These are phyloP conservation scores for Stephania japonica DNA, from an alignment of 164 flowering plant species.

Conservation along the genomic window DNA sequence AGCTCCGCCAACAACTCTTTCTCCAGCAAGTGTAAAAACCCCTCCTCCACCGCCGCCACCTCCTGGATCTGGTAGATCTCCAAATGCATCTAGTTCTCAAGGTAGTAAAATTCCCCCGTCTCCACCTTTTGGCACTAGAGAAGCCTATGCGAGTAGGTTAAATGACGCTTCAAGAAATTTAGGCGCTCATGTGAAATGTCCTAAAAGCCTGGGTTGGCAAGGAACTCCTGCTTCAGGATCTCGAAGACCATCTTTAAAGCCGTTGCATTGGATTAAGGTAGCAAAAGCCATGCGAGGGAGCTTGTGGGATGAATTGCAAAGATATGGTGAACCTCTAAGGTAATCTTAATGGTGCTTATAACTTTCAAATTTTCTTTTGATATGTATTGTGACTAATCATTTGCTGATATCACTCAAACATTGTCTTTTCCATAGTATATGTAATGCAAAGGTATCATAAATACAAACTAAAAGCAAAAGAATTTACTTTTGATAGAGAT, in stretches of 20 bases:
- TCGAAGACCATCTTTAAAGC: slow-evolving; percentile 69
- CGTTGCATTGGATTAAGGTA: slow-evolving; percentile 94
- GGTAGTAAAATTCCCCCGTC: slow-evolving; percentile 65
- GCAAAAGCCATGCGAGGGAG: slow-evolving; percentile 93
- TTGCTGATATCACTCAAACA: background rate
- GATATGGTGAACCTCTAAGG: slow-evolving; percentile 66
- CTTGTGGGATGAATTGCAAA: slow-evolving; percentile 92
- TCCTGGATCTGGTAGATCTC: slow-evolving; percentile 36
- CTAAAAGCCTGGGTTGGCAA: slow-evolving; percentile 20
- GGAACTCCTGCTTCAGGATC: slow-evolving; percentile 34
- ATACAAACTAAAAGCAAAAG: background rate
- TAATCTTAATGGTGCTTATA: slow-evolving; percentile 19
- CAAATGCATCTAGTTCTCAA: slow-evolving; percentile 45
- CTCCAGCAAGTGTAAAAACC: slow-evolving; percentile 5
- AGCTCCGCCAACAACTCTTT: slow-evolving; percentile 19
- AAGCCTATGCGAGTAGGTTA: slow-evolving; percentile 12
- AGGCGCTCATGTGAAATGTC: slow-evolving; percentile 63
- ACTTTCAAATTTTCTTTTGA: background rate
- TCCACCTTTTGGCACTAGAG: slow-evolving; percentile 47
- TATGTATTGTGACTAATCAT: background rate
- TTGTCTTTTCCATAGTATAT: background rate
- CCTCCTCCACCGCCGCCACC: slow-evolving; percentile 35
- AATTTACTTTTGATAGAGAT: background rate
- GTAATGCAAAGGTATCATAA: background rate
- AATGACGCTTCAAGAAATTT: slow-evolving; percentile 24